These are phyloP conservation scores for Pharus latifolius DNA, from an alignment of 176 grass and related monocot species.

Conservation along the genomic window DNA sequence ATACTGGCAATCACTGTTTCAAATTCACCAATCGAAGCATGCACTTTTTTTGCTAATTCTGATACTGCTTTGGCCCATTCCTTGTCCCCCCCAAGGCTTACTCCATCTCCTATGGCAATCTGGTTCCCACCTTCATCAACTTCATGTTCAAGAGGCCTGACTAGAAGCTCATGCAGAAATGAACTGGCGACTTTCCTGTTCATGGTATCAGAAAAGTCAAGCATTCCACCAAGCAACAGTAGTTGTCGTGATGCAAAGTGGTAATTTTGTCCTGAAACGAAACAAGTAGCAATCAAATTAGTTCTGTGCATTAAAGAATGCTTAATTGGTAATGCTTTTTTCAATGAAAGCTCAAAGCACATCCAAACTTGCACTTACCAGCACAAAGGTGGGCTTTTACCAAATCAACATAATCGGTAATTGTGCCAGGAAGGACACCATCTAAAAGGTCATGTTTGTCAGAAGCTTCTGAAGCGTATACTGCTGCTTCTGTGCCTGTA, in stretches of 20 bases:
- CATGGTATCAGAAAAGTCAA: constrained; percentile 85
- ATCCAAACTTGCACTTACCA: constrained; percentile 39
- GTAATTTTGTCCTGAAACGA: constrained; percentile 71
- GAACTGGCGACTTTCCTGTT: constrained; percentile 66
- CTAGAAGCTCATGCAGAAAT: constrained; percentile 72
- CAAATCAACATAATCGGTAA: constrained; percentile 70
- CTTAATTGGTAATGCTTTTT: not conserved
- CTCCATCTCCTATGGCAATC: constrained; percentile 74
- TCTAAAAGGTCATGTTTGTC: constrained; percentile 91
- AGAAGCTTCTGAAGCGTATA: constrained; percentile 98
- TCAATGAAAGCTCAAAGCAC: not conserved
- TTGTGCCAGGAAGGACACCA: constrained; percentile 63
- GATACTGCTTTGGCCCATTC: constrained; percentile 77
- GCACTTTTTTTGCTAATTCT: constrained; percentile 71
- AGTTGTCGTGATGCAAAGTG: constrained; percentile 66
- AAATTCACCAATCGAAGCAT: constrained; percentile 73
- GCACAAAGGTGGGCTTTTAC: constrained; percentile 93
- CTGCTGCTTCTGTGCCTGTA: constrained; percentile 85
- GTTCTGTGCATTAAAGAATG: not conserved
- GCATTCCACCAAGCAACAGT: constrained; percentile 74
- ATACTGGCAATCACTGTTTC: constrained; percentile 56
- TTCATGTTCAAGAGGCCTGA: constrained; percentile 64
- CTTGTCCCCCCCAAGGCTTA: constrained; percentile 73
- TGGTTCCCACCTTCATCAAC: constrained; percentile 71
- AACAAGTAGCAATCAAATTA: constrained; percentile 10